Evolutionary conservation across 139 green algal genomes (phyloP), one percentile per base, ranked within the genome.

Genomic region (Chlamydomonas sp.): DNA sequence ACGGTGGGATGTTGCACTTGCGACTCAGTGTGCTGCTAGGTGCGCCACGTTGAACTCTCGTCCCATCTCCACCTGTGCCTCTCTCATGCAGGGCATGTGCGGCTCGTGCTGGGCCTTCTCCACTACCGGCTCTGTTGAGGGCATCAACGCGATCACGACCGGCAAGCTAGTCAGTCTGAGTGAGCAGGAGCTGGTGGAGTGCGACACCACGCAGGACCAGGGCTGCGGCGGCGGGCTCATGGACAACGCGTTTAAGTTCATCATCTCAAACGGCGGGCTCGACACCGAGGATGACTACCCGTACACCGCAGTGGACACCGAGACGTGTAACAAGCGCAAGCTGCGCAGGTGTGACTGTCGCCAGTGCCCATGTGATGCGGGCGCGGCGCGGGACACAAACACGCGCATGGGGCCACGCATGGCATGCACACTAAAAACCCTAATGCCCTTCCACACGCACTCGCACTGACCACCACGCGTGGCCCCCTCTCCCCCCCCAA

Each of bases 51-150:
- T 61, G 36, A 3, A 38, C 26, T 13, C 3, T 26, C 30, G 5
- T 35, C 30, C 28, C n/a, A 29, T 26, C 36, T 13, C 47, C 4
- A 72, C 60, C 81, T n/a, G n/a, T n/a, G n/a, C n/a, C n/a, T n/a
- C n/a, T n/a, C n/a, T n/a, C n/a, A n/a, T n/a, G n/a, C n/a, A n/a
- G n/a, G 71, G 71, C 3, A 35, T 89, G 80, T 98, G 94, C 76
- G 94, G 94, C 5, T 89, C 77, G 1, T 98, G 94, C 89, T 98
- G 94, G 94, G 90, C 94, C 2, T 98, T 98, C 73, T 91, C 86
- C 10, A 91, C 93, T 8, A 96, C 87, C 2, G 93, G 93, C 54
- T 71, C 84, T 1, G 79, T 99, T 3, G 94, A 99, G 80, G 95
- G 95, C 50, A 83, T 90, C 71, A 96, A 92, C 70, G 75, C 81